Conservation (phyloP, 768 basidiomycete genomes). For the Boletus bicolor region DNA sequence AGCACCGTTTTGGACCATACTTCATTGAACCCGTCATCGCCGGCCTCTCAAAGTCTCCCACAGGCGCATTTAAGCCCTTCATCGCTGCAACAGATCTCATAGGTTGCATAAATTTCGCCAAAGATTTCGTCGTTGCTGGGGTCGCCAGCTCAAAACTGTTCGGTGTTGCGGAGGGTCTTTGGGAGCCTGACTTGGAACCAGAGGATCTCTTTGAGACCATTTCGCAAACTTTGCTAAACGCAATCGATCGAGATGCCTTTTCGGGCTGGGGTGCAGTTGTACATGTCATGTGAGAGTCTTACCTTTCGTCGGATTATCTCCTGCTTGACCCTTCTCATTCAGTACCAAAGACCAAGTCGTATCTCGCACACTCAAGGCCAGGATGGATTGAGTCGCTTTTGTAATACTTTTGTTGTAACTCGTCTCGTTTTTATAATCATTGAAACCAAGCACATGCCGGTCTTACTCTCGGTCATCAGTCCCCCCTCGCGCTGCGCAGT, state of each 20-base stretch:
- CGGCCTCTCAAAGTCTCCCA: conserved; percentile 72
- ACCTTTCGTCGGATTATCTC: conserved; percentile 4
- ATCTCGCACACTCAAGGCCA: conserved; percentile 82
- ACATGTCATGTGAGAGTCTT: conserved; percentile 79
- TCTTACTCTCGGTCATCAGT: background rate
- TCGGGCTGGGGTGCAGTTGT: conserved; percentile 98
- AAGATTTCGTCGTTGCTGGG: conserved; percentile 96
- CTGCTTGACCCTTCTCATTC: conserved; percentile 5
- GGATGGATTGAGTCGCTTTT: conserved; percentile 72
- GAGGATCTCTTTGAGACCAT: conserved; percentile 99
- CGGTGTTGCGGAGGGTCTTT: conserved; percentile 96
- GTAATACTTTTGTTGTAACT: conserved; percentile 16
- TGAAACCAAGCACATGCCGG: background rate
- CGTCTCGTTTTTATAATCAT: background rate
- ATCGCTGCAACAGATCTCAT: conserved; percentile 95
- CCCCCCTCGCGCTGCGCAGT: background rate
- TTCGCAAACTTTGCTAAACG: conserved; percentile 91
- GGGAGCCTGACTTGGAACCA: conserved; percentile 95
- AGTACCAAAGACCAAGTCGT: conserved; percentile 75
- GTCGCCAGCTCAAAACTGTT: conserved; percentile 90
- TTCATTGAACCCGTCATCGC: conserved; percentile 97
- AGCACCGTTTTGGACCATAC: conserved; percentile 93
- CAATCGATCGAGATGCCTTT: conserved; percentile 92
- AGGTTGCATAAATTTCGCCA: conserved; percentile 89
- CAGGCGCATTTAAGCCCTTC: conserved; percentile 80